Percentiles rank a stretch among this genome's conserved stretches.
Conservation (phyloP, 1,284 basidiomycete species). For the Ustilago lituana region DNA sequence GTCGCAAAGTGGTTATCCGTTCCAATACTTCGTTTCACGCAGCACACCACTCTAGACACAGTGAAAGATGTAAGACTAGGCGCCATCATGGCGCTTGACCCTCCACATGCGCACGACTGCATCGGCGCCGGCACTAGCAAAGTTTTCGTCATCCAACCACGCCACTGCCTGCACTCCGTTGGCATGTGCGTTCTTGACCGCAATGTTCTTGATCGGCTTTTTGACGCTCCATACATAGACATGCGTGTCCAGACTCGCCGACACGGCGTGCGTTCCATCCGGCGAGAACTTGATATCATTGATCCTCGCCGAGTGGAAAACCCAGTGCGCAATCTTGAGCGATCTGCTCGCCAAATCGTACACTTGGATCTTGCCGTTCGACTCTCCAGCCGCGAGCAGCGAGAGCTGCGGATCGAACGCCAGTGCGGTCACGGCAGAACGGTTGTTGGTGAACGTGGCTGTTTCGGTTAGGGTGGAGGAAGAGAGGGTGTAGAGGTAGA, state of each 20-base stretch:
- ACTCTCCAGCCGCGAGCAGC: slow-evolving; percentile 76
- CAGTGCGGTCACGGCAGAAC: slow-evolving; percentile 74
- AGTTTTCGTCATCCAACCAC: slow-evolving; percentile 76
- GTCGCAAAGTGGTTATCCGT: slow-evolving; percentile 14
- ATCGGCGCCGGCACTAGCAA: slow-evolving; percentile 84
- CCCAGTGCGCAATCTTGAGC: slow-evolving; percentile 73
- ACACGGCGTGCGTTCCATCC: slow-evolving; percentile 78
- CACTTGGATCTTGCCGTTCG: slow-evolving; percentile 80
- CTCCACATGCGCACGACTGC: slow-evolving; percentile 67
- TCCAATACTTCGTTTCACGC: too few species aligned
- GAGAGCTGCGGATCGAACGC: slow-evolving; percentile 82
- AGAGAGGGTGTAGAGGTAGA: slow-evolving; percentile 48
- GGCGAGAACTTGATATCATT: slow-evolving; percentile 81
- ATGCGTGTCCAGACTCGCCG: slow-evolving; percentile 75
- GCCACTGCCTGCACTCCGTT: slow-evolving; percentile 75
- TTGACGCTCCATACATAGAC: slow-evolving; percentile 87
- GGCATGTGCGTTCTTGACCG: slow-evolving; percentile 73
- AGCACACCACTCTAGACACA: too few species aligned
- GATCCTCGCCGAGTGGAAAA: slow-evolving; percentile 85
- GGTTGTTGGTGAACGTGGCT: slow-evolving; percentile 73
- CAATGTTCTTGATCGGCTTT: slow-evolving; percentile 80
- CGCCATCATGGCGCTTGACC: slow-evolving; percentile 28
- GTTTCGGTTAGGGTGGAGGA: slow-evolving; percentile 8
- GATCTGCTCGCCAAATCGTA: slow-evolving; percentile 73
- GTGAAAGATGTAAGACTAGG: too few species aligned